These are phyloP conservation scores for Ustilago bromivora DNA, from an alignment of 1,284 basidiomycete species.

Conservation along the genomic window DNA sequence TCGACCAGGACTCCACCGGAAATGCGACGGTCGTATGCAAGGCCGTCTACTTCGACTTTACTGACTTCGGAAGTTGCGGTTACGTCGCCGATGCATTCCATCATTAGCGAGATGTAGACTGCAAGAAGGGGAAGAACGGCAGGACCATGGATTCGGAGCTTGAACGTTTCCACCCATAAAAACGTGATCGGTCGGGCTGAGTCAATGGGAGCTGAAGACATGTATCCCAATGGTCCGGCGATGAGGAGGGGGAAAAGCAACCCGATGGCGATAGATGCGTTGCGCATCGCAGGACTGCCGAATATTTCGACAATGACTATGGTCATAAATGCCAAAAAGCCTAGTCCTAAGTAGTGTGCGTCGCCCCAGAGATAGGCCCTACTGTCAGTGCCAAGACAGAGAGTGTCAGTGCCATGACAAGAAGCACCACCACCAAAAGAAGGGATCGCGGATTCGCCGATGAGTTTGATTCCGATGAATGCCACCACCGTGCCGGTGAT, in stretches of 20 bases:
- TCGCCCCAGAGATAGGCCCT: slow-evolving; percentile 77
- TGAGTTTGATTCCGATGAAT: slow-evolving; percentile 79
- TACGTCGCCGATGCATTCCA: slow-evolving; percentile 88
- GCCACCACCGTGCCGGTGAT: slow-evolving; percentile 74
- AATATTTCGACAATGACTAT: slow-evolving; percentile 81
- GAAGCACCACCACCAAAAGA: slow-evolving; percentile 83
- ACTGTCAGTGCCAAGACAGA: slow-evolving; percentile 74
- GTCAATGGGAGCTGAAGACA: slow-evolving; percentile 44
- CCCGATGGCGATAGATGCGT: slow-evolving; percentile 70
- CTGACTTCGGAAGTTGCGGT: slow-evolving; percentile 87
- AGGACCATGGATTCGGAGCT: slow-evolving; percentile 81
- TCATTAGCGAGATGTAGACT: slow-evolving; percentile 76
- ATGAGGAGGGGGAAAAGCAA: slow-evolving; percentile 60
- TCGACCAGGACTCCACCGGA: slow-evolving; percentile 84
- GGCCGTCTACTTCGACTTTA: slow-evolving; percentile 72
- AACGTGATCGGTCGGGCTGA: slow-evolving; percentile 55
- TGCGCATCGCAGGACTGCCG: slow-evolving; percentile 82
- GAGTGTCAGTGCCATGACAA: slow-evolving; percentile 74
- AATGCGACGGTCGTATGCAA: slow-evolving; percentile 79
- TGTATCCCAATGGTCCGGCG: slow-evolving; percentile 59
- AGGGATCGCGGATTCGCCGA: slow-evolving; percentile 78
- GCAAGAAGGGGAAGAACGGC: slow-evolving; percentile 85
- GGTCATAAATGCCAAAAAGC: slow-evolving; percentile 82
- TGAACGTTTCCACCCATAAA: slow-evolving; percentile 80
- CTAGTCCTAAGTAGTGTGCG: slow-evolving; percentile 84